Conservation (phyloP, 2,329 filamentous ascomycete genomes). For the Diaporthe ampelina region DNA sequence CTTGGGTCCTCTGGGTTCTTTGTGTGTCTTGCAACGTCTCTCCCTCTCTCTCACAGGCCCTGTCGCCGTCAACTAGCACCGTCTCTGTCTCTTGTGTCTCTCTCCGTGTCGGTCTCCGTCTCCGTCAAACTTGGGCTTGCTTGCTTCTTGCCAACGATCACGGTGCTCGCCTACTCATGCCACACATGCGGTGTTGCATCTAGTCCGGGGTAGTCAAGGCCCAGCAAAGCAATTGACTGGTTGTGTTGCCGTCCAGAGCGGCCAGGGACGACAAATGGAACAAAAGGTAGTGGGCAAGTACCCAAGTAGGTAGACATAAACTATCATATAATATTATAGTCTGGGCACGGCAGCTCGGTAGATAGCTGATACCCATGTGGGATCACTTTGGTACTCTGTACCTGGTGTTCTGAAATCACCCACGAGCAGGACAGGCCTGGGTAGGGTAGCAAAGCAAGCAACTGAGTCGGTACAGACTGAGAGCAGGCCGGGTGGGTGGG, state of each 20-base stretch:
- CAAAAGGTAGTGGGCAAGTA: neutral
- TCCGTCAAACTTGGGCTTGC: neutral
- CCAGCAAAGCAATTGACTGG: neutral
- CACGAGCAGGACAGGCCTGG: neutral
- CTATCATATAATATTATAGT: too few species aligned
- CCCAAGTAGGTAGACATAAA: neutral
- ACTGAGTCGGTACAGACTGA: neutral
- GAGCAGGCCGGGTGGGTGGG: conserved; percentile 1
- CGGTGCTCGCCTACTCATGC: conserved; percentile 28
- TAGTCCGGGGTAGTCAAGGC: neutral
- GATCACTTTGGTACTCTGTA: too few species aligned
- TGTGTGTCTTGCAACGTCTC: neutral
- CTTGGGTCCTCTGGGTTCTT: neutral
- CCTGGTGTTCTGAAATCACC: neutral
- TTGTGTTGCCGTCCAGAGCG: neutral
- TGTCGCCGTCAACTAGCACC: neutral
- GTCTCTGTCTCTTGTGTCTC: neutral
- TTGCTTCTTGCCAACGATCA: neutral
- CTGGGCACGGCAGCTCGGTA: too few species aligned
- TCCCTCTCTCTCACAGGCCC: neutral
- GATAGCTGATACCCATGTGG: neutral
- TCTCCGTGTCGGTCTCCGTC: neutral
- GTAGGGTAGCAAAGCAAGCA: neutral
- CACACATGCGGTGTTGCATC: neutral
- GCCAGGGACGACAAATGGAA: neutral